Evolutionary conservation across 164 flowering plant species (phyloP).

Genomic region (Cinnamomum micranthum): DNA sequence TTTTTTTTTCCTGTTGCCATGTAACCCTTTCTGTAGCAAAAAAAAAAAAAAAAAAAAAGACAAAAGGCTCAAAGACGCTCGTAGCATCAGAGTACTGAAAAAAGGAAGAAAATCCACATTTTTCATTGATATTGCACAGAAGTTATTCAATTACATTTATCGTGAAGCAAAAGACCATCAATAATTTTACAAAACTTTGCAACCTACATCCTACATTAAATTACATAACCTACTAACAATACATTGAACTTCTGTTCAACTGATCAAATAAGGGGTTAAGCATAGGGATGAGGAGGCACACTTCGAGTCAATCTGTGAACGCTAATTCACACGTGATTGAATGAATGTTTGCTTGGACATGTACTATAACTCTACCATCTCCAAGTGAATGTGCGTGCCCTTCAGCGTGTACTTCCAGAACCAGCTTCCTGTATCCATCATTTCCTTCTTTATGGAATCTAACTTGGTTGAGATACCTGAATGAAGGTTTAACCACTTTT

Average conservation of each 20-base stretch:
- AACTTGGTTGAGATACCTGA: slow-evolving; percentile 58
- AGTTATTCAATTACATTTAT: neutral
- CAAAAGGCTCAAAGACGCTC: too few species aligned
- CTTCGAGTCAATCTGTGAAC: slow-evolving; percentile 12
- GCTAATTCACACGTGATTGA: slow-evolving; percentile 7
- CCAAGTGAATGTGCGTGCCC: slow-evolving; percentile 55
- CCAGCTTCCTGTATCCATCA: slow-evolving; percentile 86
- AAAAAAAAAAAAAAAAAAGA: too few species aligned
- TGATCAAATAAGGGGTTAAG: slow-evolving; percentile 5
- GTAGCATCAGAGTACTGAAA: neutral
- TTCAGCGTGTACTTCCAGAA: slow-evolving; percentile 69
- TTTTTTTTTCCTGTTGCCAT: too few species aligned
- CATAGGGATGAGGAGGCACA: neutral
- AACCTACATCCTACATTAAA: neutral
- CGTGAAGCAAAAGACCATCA: neutral
- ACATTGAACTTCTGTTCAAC: slow-evolving; percentile 74
- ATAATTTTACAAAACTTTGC: neutral
- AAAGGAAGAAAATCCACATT: neutral
- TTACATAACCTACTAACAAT: neutral
- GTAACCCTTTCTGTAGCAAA: too few species aligned
- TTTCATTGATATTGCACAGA: neutral
- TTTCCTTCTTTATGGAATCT: slow-evolving; percentile 39
- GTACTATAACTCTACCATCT: slow-evolving; percentile 52
- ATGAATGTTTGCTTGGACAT: neutral
- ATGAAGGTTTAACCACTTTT: neutral